Base-by-base conservation (phyloP, 805 yeast species). In the Lipomyces spencermartinsiae region DNA sequence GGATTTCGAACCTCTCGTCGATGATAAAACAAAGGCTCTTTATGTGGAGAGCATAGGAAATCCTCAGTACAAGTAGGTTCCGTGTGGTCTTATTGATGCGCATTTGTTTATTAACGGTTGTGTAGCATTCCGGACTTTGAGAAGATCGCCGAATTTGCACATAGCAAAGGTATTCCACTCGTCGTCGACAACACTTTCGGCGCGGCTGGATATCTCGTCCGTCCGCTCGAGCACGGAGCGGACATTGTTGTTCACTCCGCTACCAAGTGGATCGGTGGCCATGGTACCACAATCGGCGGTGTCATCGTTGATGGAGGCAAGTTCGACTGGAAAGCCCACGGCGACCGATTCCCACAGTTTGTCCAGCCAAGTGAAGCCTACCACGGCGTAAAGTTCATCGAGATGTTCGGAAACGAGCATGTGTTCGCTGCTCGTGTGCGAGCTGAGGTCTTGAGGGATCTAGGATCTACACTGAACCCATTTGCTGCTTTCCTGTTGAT, bases 231-330 rank as follows among this genome's bases (percentile, higher is more conserved):
- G 70, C 90, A 86, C 76, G 98, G 98, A 73, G 98, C 92, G 59
- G 97, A 93, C 78, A 89, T 93, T 73, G 90, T 94, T 43, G 90
- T 90, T 25, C 97, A 93, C 80, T 93, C 97, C 69, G 97, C 97
- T 64, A 93, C 98, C 68, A 93, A 93, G 63, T 94, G 97, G 97
- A 93, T 93, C 73, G 97, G 97, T 71, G 98, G 98, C 68, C 98
- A 93, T 78, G 98, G 98, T 77, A 92, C 91, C 66, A 92, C 97
- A 57, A 89, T 93, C 79, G 98, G 90, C 63, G 98, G 98, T 83
- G 91, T 89, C 63, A 84, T 94, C 73, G 84, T 94, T 59, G 97
- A 94, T 78, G 87, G 93, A 49, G 97, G 98, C 73, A 93, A 90
- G 61, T 94, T 94, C 84, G 96, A 94, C 76, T 94, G 97, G 93